Base-by-base conservation (phyloP, 192 early-diverging fungal species). In the Podila horticola region DNA sequence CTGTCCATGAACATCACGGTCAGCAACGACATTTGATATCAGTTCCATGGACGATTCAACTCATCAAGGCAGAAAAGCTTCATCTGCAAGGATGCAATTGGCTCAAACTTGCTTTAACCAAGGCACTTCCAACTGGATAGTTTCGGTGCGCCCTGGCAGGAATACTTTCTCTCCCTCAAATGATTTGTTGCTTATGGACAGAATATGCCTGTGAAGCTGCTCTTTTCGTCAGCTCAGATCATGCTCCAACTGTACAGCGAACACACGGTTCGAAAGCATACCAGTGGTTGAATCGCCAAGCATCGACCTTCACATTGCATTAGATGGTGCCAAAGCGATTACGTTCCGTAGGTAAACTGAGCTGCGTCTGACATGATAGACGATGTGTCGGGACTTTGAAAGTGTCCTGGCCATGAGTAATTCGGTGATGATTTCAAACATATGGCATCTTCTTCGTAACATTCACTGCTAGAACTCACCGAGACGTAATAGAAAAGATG, bases 11-110 rank as follows among this genome's bases (percentile, higher is more conserved):
- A 30, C 33, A 34, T 34, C 33, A 34, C 7, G 33, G 5, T 34
- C 33, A 34, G 3, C 33, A 34, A 34, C 33, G 33, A 34, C 33
- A 3, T 34, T 7, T 34, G 33, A 34, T 34, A 34, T 7, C 33
- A 34, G 2, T 34, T 34, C 33, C 33, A 34, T 3, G 4, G 33
- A 7, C 33, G 70, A 30, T 48, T 36, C 9, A 30, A 55, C 50
- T 75, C 77, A 88, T 87, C 89, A 88, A 24, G 89, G 89, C 28
- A 89, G 61, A 68, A 90, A 91, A 89, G 87, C 12, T 88, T 88
- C n/a, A 82, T 90, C 89, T 22, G 84, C 85, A 17, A 89, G 67
- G 15, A 91, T 89, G 60, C 86, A 86, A 58, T 91, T 82, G 4
- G 88, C 90, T 17, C 75, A 73, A 17, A 88, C 83, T 22, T 85